These are phyloP conservation scores for Neofusicoccum parvum DNA, from an alignment of 2,329 filamentous ascomycete species.

Conservation along the genomic window DNA sequence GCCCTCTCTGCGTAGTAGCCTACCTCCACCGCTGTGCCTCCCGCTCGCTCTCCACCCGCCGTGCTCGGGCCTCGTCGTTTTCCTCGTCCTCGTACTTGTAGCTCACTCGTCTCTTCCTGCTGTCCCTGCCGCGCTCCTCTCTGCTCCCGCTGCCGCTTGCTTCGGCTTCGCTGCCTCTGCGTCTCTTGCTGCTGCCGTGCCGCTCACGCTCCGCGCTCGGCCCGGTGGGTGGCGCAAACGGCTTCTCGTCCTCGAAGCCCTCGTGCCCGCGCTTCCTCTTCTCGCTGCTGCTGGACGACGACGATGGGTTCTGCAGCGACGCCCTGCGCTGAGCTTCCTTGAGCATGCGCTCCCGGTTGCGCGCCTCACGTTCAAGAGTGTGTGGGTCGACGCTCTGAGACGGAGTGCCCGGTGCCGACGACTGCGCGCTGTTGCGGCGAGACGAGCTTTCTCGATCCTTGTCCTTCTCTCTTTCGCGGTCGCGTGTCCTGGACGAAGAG, in stretches of 20 bases:
- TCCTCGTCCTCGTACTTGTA: slow-evolving; percentile 49
- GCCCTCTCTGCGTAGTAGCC: not conserved
- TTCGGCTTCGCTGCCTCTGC: slow-evolving; percentile 28
- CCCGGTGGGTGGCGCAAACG: slow-evolving; percentile 45
- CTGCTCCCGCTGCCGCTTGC: slow-evolving; percentile 52
- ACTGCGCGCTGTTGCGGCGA: not conserved
- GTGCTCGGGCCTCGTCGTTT: slow-evolving; percentile 33
- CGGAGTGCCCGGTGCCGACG: slow-evolving; percentile 19
- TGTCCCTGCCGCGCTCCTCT: slow-evolving; percentile 56
- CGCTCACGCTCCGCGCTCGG: slow-evolving; percentile 48
- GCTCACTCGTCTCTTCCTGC: slow-evolving; percentile 37
- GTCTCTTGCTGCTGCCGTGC: slow-evolving; percentile 26
- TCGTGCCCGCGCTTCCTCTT: slow-evolving; percentile 47
- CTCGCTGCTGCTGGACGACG: slow-evolving; percentile 43
- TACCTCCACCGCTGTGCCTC: slow-evolving; percentile 48
- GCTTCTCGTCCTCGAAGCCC: slow-evolving; percentile 36
- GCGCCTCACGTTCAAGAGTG: slow-evolving; percentile 68
- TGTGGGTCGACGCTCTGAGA: slow-evolving; percentile 55
- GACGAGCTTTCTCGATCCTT: slow-evolving; percentile 1
- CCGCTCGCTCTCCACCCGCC: slow-evolving; percentile 60
- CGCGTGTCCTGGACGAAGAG: slow-evolving; percentile 11
- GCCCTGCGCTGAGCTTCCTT: slow-evolving; percentile 66
- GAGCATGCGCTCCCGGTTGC: slow-evolving; percentile 66
- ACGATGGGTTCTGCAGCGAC: slow-evolving; percentile 17
- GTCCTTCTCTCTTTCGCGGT: slow-evolving; percentile 3